These are phyloP conservation scores for Letharia lupina DNA, from an alignment of 495 filamentous ascomycete genomes.

Conservation along the genomic window DNA sequence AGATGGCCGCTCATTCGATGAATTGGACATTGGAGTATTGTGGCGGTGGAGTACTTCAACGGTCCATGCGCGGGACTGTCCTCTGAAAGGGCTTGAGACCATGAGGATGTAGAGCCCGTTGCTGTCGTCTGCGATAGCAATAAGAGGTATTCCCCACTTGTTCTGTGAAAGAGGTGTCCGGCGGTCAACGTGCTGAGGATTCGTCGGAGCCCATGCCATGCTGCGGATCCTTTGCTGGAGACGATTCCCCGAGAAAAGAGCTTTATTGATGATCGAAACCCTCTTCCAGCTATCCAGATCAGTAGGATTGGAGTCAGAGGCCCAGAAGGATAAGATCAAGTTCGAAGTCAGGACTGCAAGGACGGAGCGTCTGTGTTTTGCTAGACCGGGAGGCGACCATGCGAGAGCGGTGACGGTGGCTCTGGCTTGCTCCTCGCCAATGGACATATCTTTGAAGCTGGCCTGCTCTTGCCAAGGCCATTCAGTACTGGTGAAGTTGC, in stretches of 20 bases:
- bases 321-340: conserved; percentile 42
- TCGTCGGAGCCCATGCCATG: conserved; percentile 20
- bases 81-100: conserved; percentile 2
- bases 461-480: conserved; percentile 41
- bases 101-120: conserved; percentile 12
- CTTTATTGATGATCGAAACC: conserved; percentile 37
- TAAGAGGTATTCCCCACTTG: conserved; percentile 35
- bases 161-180: background rate
- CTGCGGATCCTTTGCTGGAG: conserved; percentile 16
- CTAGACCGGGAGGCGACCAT: conserved; percentile 57
- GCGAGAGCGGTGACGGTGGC: conserved; percentile 43
- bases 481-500: conserved; percentile 47
- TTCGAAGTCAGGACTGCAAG: conserved; percentile 55
- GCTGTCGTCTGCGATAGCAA: conserved; percentile 31
- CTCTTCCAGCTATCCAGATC: conserved; percentile 37
- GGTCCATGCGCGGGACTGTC: background rate
- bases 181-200: conserved; percentile 3
- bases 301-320: conserved; percentile 26
- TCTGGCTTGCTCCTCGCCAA: conserved; percentile 55
- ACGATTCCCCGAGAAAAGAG: conserved; percentile 18
- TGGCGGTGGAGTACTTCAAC: background rate
- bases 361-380: conserved; percentile 47
- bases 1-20: conserved; percentile 3
- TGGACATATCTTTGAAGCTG: conserved; percentile 44
- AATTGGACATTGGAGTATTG: background rate